Percentiles rank a stretch among this genome's conserved stretches.
Evolutionary conservation across 139 green algal genomes (phyloP).

Genomic region (Trebouxia sp.): DNA sequence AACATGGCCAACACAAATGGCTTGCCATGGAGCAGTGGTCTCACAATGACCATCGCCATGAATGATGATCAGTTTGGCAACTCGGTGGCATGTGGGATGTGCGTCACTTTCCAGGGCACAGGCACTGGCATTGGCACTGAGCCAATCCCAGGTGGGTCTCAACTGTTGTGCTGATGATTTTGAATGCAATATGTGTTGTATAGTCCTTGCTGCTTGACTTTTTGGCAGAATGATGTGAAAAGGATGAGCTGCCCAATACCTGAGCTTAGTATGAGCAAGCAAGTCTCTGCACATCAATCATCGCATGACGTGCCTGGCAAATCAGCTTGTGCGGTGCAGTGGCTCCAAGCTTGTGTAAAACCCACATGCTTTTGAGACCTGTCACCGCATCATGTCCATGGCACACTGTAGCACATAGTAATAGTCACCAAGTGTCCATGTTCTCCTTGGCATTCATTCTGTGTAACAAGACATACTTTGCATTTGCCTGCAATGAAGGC

Average conservation of each 20-base stretch:
- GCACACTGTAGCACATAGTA: too few relatives aligned
- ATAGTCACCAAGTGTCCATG: too few relatives aligned
- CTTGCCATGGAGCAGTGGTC: conserved; percentile 27
- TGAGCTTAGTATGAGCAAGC: conserved; percentile 26
- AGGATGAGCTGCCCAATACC: background rate
- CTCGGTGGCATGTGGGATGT: conserved; percentile 31
- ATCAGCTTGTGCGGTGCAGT: too few relatives aligned
- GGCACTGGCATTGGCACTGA: conserved; percentile 36
- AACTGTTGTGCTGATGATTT: background rate
- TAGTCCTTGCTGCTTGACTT: too few relatives aligned
- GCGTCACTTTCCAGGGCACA: conserved; percentile 36
- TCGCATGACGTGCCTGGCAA: too few relatives aligned
- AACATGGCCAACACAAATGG: conserved; percentile 37
- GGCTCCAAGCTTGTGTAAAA: too few relatives aligned
- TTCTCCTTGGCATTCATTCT: too few relatives aligned
- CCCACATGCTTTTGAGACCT: too few relatives aligned
- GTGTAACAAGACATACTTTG: too few relatives aligned
- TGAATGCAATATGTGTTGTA: too few relatives aligned
- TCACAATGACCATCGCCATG: conserved; percentile 31
- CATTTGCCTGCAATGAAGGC: too few relatives aligned
- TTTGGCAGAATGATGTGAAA: background rate
- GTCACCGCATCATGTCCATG: too few relatives aligned
- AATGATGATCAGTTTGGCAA: conserved; percentile 34
- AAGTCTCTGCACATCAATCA: background rate
- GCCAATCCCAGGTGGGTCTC: conserved; percentile 16